Evolutionary conservation across 2,329 filamentous ascomycete genomes (phyloP).

Genomic region (Phaeoacremonium minimum): DNA sequence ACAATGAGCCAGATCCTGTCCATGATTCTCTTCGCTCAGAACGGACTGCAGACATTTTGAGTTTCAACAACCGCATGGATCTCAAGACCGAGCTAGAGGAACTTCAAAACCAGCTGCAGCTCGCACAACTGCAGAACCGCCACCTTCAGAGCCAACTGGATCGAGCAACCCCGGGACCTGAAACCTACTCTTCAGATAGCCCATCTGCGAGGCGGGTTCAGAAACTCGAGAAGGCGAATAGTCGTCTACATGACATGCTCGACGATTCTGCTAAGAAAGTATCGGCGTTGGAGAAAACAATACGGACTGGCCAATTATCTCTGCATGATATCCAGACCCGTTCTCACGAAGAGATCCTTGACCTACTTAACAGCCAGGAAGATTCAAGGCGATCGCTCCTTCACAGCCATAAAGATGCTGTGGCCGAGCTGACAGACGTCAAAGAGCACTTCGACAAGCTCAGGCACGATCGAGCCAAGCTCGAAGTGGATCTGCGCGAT

Average conservation of each 20-base stretch:
- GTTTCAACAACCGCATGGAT: conserved; percentile 86
- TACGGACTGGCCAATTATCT: conserved; percentile 82
- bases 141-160: conserved; percentile 87
- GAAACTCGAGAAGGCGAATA: conserved; percentile 90
- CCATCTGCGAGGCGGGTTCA: conserved; percentile 78
- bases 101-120: conserved; percentile 88
- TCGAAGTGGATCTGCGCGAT: conserved; percentile 87
- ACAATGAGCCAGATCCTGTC: conserved; percentile 39
- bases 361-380: conserved; percentile 89
- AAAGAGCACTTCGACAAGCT: conserved; percentile 85
- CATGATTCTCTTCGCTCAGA: conserved; percentile 82
- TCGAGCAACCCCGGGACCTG: conserved; percentile 56
- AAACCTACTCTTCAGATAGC: conserved; percentile 65
- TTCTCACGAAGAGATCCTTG: conserved; percentile 90
- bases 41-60: conserved; percentile 75
- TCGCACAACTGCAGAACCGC: conserved; percentile 91
- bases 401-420: conserved; percentile 78
- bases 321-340: conserved; percentile 88
- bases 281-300: conserved; percentile 79
- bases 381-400: conserved; percentile 78
- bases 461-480: conserved; percentile 70
- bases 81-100: conserved; percentile 86
- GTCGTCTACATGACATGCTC: conserved; percentile 85
- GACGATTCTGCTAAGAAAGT: conserved; percentile 93
- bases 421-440: conserved; percentile 80